These are phyloP conservation scores for Tulasnella sp. DNA, from an alignment of 768 basidiomycete species.

Conservation along the genomic window DNA sequence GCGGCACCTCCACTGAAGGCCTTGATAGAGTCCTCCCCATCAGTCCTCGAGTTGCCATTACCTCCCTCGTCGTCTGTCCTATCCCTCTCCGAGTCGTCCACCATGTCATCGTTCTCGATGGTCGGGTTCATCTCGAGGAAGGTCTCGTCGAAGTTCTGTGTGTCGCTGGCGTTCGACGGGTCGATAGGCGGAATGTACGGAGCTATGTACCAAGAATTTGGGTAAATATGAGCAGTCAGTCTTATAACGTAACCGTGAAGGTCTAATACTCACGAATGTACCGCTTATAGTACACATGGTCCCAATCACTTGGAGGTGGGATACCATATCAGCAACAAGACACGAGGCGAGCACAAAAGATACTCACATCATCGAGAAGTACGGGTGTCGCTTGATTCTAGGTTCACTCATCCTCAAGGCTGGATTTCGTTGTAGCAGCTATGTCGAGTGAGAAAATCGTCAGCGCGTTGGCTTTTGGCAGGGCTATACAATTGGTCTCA, in stretches of 20 bases:
- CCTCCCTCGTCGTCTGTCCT: slow-evolving; percentile 21
- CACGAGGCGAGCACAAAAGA: slow-evolving; percentile 1
- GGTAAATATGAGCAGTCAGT: too few relatives aligned
- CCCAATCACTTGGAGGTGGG: slow-evolving; percentile 62
- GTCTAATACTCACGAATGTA: slow-evolving; percentile 66
- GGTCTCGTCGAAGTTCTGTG: slow-evolving; percentile 93
- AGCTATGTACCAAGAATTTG: slow-evolving; percentile 36
- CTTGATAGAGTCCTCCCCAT: slow-evolving; percentile 50
- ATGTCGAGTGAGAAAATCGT: slow-evolving; percentile 9
- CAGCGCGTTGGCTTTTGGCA: neutral
- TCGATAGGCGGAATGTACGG: slow-evolving; percentile 90
- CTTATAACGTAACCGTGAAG: too few relatives aligned
- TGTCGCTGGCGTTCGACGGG: slow-evolving; percentile 85
- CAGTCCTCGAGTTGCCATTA: slow-evolving; percentile 1
- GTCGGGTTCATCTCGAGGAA: slow-evolving; percentile 94
- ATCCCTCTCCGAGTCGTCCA: slow-evolving; percentile 20
- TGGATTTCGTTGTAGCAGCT: slow-evolving; percentile 92
- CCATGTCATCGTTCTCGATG: slow-evolving; percentile 42
- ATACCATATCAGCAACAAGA: slow-evolving; percentile 17
- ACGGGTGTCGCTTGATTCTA: slow-evolving; percentile 85
- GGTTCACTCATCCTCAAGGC: slow-evolving; percentile 84
- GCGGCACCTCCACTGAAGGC: too few relatives aligned
- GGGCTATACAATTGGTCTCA: slow-evolving; percentile 31
- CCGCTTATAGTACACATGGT: slow-evolving; percentile 86
- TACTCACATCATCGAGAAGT: slow-evolving; percentile 86